A percentile compares a stretch with the other conserved stretches of the same genome.
These are phyloP conservation scores for Tetrahymena elliotti DNA, from an alignment of 73 alveolate genomes.

Conservation along the genomic window DNA sequence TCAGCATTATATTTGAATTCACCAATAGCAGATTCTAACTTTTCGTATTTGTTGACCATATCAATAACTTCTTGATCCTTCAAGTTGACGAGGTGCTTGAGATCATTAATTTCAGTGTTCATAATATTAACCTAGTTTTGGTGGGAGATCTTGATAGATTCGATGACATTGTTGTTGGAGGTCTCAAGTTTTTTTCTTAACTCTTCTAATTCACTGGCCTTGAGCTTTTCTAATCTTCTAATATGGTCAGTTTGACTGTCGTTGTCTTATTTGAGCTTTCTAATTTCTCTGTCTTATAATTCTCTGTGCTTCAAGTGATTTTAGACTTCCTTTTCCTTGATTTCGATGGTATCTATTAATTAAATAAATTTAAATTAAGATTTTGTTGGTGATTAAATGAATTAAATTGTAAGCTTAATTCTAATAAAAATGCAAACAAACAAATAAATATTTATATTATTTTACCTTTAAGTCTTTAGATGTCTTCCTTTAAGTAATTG, in stretches of 20 bases:
- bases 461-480: neutral
- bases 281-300: neutral
- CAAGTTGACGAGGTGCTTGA: neutral
- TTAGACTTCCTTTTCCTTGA: neutral
- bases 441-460: neutral
- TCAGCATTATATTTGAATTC: neutral
- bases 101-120: neutral
- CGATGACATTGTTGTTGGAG: neutral
- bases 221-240: neutral
- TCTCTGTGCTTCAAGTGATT: neutral
- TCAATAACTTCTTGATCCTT: neutral
- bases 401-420: neutral
- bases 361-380: neutral
- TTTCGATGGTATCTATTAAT: neutral
- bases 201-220: neutral
- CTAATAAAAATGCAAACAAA: neutral
- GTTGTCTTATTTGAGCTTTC: neutral
- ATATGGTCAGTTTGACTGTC: neutral
- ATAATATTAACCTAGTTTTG: neutral
- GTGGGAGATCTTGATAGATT: neutral
- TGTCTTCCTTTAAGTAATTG: neutral
- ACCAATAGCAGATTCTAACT: neutral
- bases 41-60: neutral
- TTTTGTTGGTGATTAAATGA: neutral
- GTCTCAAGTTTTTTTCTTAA: neutral